These are phyloP conservation scores for Boletus sp. DNA, from an alignment of 768 basidiomycete genomes.

Conservation along the genomic window DNA sequence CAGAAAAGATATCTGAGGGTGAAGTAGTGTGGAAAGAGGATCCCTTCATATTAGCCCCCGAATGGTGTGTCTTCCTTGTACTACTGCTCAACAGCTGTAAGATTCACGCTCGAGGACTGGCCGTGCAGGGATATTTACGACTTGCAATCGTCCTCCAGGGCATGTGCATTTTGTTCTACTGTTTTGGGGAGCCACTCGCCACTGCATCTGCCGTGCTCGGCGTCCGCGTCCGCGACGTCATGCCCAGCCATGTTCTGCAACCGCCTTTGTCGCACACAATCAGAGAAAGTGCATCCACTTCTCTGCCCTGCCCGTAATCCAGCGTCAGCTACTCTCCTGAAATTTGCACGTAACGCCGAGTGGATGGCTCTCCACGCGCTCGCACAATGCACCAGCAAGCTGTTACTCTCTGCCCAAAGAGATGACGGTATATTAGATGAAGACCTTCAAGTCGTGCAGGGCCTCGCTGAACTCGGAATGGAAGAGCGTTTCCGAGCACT, in stretches of 20 bases:
- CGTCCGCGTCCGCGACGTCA: slow-evolving; percentile 38
- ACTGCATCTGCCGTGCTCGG: slow-evolving; percentile 52
- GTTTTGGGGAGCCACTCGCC: slow-evolving; percentile 45
- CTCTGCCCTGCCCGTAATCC: slow-evolving; percentile 79
- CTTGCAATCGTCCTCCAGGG: slow-evolving; percentile 53
- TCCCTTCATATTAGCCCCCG: slow-evolving; percentile 77
- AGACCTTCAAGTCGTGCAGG: slow-evolving; percentile 55
- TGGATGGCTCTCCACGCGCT: slow-evolving; percentile 78
- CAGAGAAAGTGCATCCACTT: slow-evolving; percentile 62
- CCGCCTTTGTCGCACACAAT: slow-evolving; percentile 68
- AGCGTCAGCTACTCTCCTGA: slow-evolving; percentile 55
- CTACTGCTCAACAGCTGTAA: too few species aligned
- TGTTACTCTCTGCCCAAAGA: slow-evolving; percentile 54
- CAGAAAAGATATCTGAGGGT: slow-evolving; percentile 60
- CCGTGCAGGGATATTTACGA: slow-evolving; percentile 72
- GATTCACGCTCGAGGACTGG: not conserved
- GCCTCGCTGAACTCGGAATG: slow-evolving; percentile 75
- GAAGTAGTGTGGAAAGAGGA: slow-evolving; percentile 86
- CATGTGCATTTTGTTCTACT: slow-evolving; percentile 76
- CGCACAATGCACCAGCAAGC: slow-evolving; percentile 59
- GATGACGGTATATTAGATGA: slow-evolving; percentile 35
- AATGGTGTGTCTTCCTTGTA: slow-evolving; percentile 52
- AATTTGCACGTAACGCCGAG: slow-evolving; percentile 54
- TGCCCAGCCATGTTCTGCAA: slow-evolving; percentile 79
- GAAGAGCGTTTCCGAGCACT: slow-evolving; percentile 54